Evolutionary conservation across 148 eudicot species (phyloP), one percentile per base, ranked within the genome.

Genomic region (Dianthus caryophyllus): DNA sequence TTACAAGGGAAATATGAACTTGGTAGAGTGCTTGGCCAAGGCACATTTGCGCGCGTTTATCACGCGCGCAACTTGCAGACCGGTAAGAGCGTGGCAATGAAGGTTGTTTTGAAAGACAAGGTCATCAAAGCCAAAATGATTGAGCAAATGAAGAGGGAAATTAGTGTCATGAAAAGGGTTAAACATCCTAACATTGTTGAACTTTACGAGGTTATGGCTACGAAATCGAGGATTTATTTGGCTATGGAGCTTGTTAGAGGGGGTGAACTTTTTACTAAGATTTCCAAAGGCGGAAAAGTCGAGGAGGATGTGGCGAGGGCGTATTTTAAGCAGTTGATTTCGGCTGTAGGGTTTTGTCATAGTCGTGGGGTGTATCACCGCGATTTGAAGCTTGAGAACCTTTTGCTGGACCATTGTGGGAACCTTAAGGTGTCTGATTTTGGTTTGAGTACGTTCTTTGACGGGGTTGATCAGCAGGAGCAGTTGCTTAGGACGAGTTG

Each of bases 361-460:
- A 86, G 96, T 64, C 78, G 96, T 18, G 89, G 96, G 12, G 96
- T 89, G 14, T 89, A 81, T 59, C 96, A 89, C 67, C 87, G 96
- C 2, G 96, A 89, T 50, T 60, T 89, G 22, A 89, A 89, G 77
- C 83, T 87, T 22, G 96, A 89, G 50, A 89, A 89, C 24, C 66
- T 89, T 0, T 69, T 89, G 13, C 68, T 89, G 6, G 87, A 84
- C 54, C 84, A 84, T 0, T 67, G 78, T 0, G 91, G 85, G 0
- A 78, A 76, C 17, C 69, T 89, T 5, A 89, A 89, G 64, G 82
- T 89, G 1, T 78, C 96, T 0, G 96, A 89, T 61, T 89, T 89
- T 30, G 96, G 96, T 2, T 70, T 89, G 12, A 84, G 87, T 51
- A 83, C 96, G 1, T 79, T 84, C 6, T 8, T 80, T 0, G 84